Base-by-base conservation (phyloP, 1,284 basidiomycete species). In the Rhodofomes roseus region DNA sequence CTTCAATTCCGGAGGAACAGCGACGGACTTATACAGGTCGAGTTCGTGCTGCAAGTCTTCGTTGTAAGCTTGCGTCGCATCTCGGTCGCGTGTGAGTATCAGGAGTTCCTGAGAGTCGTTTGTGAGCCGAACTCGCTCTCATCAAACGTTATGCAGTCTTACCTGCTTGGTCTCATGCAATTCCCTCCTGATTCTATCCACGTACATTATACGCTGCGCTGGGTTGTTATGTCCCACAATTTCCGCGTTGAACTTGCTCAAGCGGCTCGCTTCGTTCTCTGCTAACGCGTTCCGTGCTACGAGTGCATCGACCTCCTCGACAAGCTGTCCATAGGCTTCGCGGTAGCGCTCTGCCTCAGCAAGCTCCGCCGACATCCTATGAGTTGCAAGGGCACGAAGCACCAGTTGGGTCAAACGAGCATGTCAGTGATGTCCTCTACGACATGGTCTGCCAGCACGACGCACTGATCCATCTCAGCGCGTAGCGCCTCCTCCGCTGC, bases 231-330 rank as follows among this genome's bases (percentile, higher is more conserved):
- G 89, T 0, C 87, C 81, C 20, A 92, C 72, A 57, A 92, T 90
- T 69, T 91, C 83, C 0, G 89, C 89, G 63, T 92, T 92, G 75
- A 90, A 88, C 67, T 77, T 81, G 68, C 87, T 86, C 36, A 92
- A 77, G 18, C 77, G 77, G 43, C 80, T 73, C 0, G 87, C 83
- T 68, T 92, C 90, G 39, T 84, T 84, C 66, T 92, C 87, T 8
- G 89, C 90, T 39, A 92, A 75, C 40, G 84, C 79, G 60, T 90
- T 90, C n/a, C 85, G 79, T 14, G 84, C 79, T 25, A 89, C 72
- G 16, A 92, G 78, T 2, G 79, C 75, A 27, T 79, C 81, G 43
- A 90, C 81, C 67, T 90, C 82, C 12, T 87, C 81, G 18, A 82
- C 74, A 14, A 92, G 74, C 46, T 73, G 75, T 60, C 79, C 77